These are phyloP conservation scores for Berberis thunbergii DNA, from an alignment of 164 flowering plant genomes.

Conservation along the genomic window DNA sequence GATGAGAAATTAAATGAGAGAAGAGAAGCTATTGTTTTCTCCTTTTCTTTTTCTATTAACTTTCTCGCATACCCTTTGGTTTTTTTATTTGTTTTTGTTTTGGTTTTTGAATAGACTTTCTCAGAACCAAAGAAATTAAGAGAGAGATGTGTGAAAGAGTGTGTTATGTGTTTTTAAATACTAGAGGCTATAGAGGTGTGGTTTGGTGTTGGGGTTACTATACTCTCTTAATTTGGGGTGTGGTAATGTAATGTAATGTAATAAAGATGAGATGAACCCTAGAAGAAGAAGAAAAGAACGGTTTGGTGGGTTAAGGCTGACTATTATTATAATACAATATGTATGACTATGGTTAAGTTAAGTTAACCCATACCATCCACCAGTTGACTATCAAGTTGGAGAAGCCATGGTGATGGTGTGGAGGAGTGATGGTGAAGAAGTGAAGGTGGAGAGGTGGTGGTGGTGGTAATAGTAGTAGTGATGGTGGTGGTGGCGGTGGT, in stretches of 20 bases:
- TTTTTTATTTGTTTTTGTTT: constrained; percentile 15
- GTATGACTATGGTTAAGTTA: not conserved
- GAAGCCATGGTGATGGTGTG: too few relatives aligned
- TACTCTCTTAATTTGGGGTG: too few relatives aligned
- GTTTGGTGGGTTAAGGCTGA: too few relatives aligned
- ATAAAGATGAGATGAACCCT: not conserved
- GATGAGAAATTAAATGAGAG: constrained; percentile 8
- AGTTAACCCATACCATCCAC: too few relatives aligned
- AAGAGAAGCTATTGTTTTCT: constrained; percentile 28
- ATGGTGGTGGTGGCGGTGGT: constrained; percentile 19
- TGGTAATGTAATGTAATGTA: not conserved
- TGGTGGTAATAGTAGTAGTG: too few relatives aligned
- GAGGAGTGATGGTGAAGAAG: too few relatives aligned
- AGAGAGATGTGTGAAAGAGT: constrained; percentile 1
- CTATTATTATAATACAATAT: too few relatives aligned
- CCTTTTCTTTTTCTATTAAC: too few relatives aligned
- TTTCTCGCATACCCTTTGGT: constrained; percentile 10
- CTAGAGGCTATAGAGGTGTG: not conserved
- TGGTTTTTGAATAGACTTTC: too few relatives aligned
- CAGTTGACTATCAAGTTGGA: constrained; percentile 15
- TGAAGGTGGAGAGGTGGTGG: too few relatives aligned
- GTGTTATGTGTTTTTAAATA: not conserved
- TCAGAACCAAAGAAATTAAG: not conserved
- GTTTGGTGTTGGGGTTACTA: not conserved
- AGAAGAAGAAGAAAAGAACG: not conserved